These are phyloP conservation scores for Naganishia randhawae DNA, from an alignment of 768 basidiomycete genomes.

Conservation along the genomic window DNA sequence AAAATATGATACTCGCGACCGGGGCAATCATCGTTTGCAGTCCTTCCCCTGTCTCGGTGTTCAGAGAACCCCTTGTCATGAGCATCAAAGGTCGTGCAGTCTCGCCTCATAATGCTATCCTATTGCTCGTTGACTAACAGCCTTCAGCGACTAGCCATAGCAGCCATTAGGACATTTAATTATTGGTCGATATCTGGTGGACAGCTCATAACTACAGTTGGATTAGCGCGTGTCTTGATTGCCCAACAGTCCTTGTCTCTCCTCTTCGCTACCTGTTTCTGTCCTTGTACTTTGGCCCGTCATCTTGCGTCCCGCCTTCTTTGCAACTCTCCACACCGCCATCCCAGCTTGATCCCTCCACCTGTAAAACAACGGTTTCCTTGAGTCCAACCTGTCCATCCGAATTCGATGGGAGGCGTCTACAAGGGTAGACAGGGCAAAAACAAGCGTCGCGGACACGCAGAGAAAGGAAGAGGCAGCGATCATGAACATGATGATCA, in stretches of 20 bases:
- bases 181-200: too few relatives aligned
- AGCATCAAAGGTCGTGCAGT: too few relatives aligned
- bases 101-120: too few relatives aligned
- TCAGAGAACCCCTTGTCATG: too few relatives aligned
- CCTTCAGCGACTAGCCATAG: too few relatives aligned
- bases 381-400: constrained; percentile 45
- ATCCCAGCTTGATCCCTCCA: constrained; percentile 35
- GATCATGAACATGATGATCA: constrained; percentile 94
- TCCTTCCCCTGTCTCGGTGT: too few relatives aligned
- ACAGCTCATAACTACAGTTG: not conserved
- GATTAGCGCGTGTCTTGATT: not conserved
- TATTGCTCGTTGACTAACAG: not conserved
- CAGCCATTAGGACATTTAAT: too few relatives aligned
- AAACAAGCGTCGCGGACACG: constrained; percentile 62
- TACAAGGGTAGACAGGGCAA: constrained; percentile 62
- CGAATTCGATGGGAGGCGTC: constrained; percentile 55
- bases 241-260: constrained; percentile 35
- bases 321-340: constrained; percentile 37
- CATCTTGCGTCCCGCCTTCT: constrained; percentile 28
- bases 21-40: too few relatives aligned
- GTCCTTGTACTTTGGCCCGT: constrained; percentile 6
- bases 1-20: not conserved
- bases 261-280: constrained; percentile 34
- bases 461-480: constrained; percentile 70
- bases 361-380: constrained; percentile 43